These are phyloP conservation scores for Ceratocystis colombiana DNA, from an alignment of 2,329 filamentous ascomycete genomes.

Conservation along the genomic window DNA sequence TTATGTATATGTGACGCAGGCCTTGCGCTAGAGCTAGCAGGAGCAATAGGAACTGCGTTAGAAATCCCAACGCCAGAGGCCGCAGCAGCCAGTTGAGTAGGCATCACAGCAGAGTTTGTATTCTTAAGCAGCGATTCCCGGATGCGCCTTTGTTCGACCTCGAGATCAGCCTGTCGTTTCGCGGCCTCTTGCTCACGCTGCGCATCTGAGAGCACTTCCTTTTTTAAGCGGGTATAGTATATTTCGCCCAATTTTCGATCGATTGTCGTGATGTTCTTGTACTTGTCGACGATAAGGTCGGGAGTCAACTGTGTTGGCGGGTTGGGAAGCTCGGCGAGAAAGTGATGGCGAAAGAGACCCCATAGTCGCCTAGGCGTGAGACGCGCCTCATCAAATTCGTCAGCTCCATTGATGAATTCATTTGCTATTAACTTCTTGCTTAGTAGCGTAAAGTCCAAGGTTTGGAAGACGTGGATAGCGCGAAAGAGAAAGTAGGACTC, in stretches of 20 bases:
- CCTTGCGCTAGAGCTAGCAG: slow-evolving; percentile 1
- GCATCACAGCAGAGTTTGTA: slow-evolving; percentile 9
- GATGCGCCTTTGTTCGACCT: slow-evolving; percentile 22
- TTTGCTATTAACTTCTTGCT: slow-evolving; percentile 67
- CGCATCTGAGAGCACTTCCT: slow-evolving; percentile 22
- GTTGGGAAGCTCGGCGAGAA: slow-evolving; percentile 56
- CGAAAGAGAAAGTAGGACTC: slow-evolving; percentile 81
- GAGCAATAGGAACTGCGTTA: slow-evolving; percentile 21
- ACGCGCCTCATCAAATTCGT: slow-evolving; percentile 61
- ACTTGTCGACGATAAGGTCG: slow-evolving; percentile 20
- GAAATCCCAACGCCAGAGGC: slow-evolving; percentile 19
- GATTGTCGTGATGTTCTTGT: slow-evolving; percentile 23
- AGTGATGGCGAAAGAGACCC: slow-evolving; percentile 63
- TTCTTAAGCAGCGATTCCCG: slow-evolving; percentile 20
- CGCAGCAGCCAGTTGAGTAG: slow-evolving; percentile 18
- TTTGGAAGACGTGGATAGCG: slow-evolving; percentile 59
- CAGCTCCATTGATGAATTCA: slow-evolving; percentile 57
- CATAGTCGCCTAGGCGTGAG: slow-evolving; percentile 69
- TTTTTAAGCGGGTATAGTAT: slow-evolving; percentile 24
- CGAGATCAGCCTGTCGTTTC: slow-evolving; percentile 15
- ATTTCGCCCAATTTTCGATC: slow-evolving; percentile 23
- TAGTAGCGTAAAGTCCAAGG: slow-evolving; percentile 58
- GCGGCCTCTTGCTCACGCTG: slow-evolving; percentile 22
- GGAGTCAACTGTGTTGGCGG: slow-evolving; percentile 20
- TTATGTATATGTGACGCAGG: neutral